These are phyloP conservation scores for Phytomonas francai DNA, from an alignment of 208 protist species.

Conservation along the genomic window DNA sequence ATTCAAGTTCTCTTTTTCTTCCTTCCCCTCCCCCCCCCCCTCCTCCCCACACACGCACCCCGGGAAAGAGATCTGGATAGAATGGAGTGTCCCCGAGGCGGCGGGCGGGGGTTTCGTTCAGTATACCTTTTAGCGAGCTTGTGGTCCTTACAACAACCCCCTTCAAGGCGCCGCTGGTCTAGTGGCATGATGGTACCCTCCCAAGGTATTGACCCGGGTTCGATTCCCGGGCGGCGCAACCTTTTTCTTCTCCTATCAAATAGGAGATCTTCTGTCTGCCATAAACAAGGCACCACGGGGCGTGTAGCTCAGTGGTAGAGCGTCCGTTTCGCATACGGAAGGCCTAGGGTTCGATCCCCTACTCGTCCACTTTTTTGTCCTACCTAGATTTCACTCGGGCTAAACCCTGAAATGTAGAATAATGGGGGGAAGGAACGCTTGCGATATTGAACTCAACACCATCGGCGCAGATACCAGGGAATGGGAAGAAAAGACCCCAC, in stretches of 20 bases:
- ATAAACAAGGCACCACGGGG: too few species aligned
- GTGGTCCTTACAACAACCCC: not conserved
- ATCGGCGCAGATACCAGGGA: not conserved
- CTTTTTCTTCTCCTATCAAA: constrained; percentile 12
- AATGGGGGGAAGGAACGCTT: not conserved
- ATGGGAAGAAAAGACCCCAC: not conserved
- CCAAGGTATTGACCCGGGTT: constrained; percentile 90
- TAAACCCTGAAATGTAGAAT: too few species aligned
- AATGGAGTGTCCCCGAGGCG: too few species aligned
- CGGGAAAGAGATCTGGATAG: too few species aligned
- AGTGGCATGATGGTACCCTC: constrained; percentile 90
- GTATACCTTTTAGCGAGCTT: too few species aligned
- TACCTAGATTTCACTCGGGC: too few species aligned
- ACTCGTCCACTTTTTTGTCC: constrained; percentile 7
- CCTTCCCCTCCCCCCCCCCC: too few species aligned
- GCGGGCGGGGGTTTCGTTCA: too few species aligned
- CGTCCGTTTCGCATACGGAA: constrained; percentile 7
- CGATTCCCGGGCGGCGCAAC: constrained; percentile 83
- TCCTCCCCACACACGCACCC: too few species aligned
- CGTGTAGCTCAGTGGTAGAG: constrained; percentile 5
- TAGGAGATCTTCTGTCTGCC: too few species aligned
- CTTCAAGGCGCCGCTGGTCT: constrained; percentile 71
- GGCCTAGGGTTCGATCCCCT: constrained; percentile 17
- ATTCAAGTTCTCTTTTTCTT: too few species aligned
- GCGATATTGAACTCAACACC: not conserved